Evolutionary conservation across 768 basidiomycete genomes (phyloP).

Genomic region (Filobasidium wieringae): DNA sequence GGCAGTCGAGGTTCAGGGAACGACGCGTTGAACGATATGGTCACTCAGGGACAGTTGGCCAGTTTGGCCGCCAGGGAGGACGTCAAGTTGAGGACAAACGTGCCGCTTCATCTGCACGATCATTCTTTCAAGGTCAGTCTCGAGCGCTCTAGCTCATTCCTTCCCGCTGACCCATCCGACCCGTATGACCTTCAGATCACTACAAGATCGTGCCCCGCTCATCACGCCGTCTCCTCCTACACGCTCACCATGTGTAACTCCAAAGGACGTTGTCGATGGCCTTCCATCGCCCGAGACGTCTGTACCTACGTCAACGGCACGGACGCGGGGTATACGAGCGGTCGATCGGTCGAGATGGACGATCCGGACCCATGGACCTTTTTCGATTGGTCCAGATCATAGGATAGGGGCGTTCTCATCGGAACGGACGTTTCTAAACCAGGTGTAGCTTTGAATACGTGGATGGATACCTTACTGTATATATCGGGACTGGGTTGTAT

Average conservation of each 20-base stretch:
- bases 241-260: slow-evolving; percentile 19
- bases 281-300: slow-evolving; percentile 16
- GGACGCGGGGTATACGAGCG: slow-evolving; percentile 18
- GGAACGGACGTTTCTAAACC: too few species aligned
- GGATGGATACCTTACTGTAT: too few species aligned
- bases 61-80: background rate
- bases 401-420: background rate
- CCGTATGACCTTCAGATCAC: too few species aligned
- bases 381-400: background rate
- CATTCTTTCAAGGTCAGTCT: slow-evolving; percentile 9
- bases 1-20: background rate
- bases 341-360: slow-evolving; percentile 17
- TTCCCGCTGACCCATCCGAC: background rate
- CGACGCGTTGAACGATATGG: background rate
- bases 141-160: slow-evolving; percentile 7
- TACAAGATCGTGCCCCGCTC: background rate
- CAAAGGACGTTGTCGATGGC: slow-evolving; percentile 19
- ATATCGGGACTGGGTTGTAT: too few species aligned
- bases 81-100: background rate
- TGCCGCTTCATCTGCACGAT: slow-evolving; percentile 9
- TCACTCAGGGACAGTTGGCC: background rate
- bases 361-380: slow-evolving; percentile 29
- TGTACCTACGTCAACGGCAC: slow-evolving; percentile 21
- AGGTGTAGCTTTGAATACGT: too few species aligned
- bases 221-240: slow-evolving; percentile 21